Percentiles rank a stretch among this genome's conserved stretches.
phyloP scores from a whole-genome alignment of 1,284 basidiomycete species.

The Apiotrichum sp. region DNA sequence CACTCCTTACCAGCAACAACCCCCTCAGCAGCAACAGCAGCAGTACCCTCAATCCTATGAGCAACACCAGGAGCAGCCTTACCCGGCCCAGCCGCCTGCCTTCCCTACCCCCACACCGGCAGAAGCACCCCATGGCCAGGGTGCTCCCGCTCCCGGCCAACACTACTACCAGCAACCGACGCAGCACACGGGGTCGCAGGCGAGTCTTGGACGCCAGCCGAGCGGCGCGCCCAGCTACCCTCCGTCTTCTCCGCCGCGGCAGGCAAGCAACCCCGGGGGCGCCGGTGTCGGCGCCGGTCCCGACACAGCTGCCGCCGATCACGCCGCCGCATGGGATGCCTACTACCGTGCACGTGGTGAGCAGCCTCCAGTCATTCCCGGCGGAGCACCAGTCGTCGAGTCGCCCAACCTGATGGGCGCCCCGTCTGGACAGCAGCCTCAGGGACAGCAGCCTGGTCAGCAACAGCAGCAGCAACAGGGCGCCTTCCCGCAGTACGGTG shows the following conservation, averaged over 20 bases:
- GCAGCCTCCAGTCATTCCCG: slow-evolving; percentile 4
- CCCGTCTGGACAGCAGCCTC: background rate
- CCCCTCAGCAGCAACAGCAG: slow-evolving; percentile 7
- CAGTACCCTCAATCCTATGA: background rate
- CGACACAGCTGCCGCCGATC: slow-evolving; percentile 20
- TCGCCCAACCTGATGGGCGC: slow-evolving; percentile 1
- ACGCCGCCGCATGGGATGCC: slow-evolving; percentile 44
- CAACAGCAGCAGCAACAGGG: slow-evolving; percentile 16
- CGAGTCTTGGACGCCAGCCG: slow-evolving; percentile 5
- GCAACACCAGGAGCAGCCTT: no score
- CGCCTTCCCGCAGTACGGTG: slow-evolving; percentile 5
- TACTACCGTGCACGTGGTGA: slow-evolving; percentile 36
- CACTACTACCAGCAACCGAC: slow-evolving; percentile 8
- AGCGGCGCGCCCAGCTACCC: slow-evolving; percentile 24
- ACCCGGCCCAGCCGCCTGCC: background rate
- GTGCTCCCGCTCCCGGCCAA: background rate
- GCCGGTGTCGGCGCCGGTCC: slow-evolving; percentile 32
- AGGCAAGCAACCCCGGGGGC: slow-evolving; percentile 30
- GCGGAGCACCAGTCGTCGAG: background rate
- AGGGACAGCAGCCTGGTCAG: background rate
- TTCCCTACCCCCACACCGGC: slow-evolving; percentile 12
- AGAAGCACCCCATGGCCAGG: slow-evolving; percentile 13
- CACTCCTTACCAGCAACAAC: slow-evolving; percentile 5
- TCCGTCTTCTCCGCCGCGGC: slow-evolving; percentile 20
- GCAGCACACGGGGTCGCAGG: background rate